Evolutionary conservation across 139 green algal genomes (phyloP).

Genomic region (Chlamydomonas schloesseri): DNA sequence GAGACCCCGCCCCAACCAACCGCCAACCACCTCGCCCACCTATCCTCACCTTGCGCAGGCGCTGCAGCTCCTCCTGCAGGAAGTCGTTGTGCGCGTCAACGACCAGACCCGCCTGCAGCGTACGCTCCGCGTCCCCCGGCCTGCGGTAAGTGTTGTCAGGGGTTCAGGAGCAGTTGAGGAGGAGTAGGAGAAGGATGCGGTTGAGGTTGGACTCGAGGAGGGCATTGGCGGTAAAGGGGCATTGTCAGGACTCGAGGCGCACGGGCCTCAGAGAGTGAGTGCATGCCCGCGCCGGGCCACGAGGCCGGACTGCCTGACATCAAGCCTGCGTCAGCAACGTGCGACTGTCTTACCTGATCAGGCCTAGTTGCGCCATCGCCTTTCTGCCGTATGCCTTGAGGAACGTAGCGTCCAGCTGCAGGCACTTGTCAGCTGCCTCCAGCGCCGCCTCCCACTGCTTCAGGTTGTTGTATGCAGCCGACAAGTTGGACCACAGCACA

Average conservation of each 20-base stretch:
- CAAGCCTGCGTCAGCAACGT: too few species aligned
- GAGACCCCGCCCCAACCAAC: background rate
- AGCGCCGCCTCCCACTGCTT: slow-evolving; percentile 13
- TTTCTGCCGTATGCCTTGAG: slow-evolving; percentile 35
- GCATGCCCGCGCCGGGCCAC: too few species aligned
- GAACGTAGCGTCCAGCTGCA: slow-evolving; percentile 8
- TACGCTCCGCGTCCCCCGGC: slow-evolving; percentile 33
- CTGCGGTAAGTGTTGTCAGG: background rate
- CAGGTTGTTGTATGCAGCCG: background rate
- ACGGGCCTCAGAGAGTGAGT: background rate
- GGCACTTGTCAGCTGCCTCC: slow-evolving; percentile 1
- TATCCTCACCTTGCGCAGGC: slow-evolving; percentile 60
- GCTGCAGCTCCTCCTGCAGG: slow-evolving; percentile 81
- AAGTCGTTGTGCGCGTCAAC: slow-evolving; percentile 76
- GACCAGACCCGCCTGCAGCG: background rate
- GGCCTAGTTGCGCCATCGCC: slow-evolving; percentile 24
- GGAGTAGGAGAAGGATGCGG: background rate
- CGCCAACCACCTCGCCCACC: too few species aligned
- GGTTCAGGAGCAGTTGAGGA: background rate
- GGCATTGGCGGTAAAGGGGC: too few species aligned
- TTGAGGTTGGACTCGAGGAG: background rate
- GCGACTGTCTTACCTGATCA: background rate
- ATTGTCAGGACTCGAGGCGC: background rate
- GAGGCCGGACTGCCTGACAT: too few species aligned
- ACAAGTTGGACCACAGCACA: slow-evolving; percentile 22